Evolutionary conservation across 305 asterid species (phyloP).

Genomic region (Solanum hybrid): DNA sequence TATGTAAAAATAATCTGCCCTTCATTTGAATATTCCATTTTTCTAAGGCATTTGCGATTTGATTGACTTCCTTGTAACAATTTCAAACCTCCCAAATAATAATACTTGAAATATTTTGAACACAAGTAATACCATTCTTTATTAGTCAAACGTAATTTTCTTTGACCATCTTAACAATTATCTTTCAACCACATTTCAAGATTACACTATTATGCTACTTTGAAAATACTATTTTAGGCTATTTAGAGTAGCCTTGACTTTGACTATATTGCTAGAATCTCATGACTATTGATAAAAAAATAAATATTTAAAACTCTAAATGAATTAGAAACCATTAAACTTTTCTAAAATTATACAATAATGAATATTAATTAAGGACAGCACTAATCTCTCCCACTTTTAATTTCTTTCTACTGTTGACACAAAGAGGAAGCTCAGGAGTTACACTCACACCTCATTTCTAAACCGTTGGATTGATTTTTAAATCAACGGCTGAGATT

Average conservation of each 20-base stretch:
- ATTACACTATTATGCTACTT: not conserved
- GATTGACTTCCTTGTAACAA: not conserved
- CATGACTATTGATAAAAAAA: not conserved
- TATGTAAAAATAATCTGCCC: not conserved
- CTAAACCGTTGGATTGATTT: slow-evolving; percentile 4
- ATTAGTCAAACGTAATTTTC: not conserved
- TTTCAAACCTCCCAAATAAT: not conserved
- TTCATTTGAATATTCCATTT: not conserved
- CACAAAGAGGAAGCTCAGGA: slow-evolving; percentile 7
- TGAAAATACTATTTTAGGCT: not conserved
- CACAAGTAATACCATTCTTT: not conserved
- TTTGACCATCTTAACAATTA: not conserved
- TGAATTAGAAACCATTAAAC: not conserved
- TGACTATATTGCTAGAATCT: not conserved
- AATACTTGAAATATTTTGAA: not conserved
- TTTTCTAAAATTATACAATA: not conserved
- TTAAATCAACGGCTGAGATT: not conserved
- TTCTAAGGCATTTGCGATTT: not conserved
- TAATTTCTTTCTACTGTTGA: not conserved
- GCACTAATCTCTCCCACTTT: slow-evolving; percentile 5
- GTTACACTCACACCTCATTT: not conserved
- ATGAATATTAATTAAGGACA: not conserved
- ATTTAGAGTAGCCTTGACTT: not conserved
- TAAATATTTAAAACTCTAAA: not conserved
- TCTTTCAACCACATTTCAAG: not conserved